phyloP scores from a whole-genome alignment of 192 early-diverging fungal genomes.

The Entomortierella beljakovae region DNA sequence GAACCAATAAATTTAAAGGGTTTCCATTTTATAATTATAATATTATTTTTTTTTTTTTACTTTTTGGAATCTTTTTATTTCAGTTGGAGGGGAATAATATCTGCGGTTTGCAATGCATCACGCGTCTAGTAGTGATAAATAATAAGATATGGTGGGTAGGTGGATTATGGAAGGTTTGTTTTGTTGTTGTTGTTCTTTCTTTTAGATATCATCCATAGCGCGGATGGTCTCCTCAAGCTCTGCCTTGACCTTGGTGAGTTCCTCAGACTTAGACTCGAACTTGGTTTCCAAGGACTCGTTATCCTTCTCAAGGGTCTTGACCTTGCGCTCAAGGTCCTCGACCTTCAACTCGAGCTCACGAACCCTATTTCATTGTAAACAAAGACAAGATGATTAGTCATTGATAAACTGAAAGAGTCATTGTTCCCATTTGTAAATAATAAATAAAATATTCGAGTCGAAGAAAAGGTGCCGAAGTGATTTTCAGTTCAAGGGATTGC shows the following conservation, averaged over 20 bases:
- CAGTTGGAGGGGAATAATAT: no score
- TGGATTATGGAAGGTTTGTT: neutral
- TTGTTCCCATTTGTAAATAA: no score
- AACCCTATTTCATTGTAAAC: constrained; percentile 49
- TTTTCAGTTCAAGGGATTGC: no score
- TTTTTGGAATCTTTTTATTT: no score
- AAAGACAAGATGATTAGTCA: no score
- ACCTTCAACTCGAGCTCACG: constrained; percentile 83
- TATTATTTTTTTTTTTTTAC: no score
- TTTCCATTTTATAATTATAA: no score
- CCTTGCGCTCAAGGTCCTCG: constrained; percentile 90
- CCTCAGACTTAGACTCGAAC: constrained; percentile 69
- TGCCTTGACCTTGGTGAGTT: constrained; percentile 70
- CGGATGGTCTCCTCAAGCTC: constrained; percentile 83
- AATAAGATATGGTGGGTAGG: neutral
- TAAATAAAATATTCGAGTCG: no score
- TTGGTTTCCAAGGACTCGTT: constrained; percentile 73
- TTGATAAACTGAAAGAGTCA: no score
- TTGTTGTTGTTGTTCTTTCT: neutral
- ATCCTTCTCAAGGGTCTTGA: constrained; percentile 79
- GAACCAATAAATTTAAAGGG: no score
- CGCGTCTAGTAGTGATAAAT: neutral
- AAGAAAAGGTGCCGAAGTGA: no score
- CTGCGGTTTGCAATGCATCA: no score
- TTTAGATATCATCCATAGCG: constrained; percentile 83